Evolutionary conservation across 2,329 filamentous ascomycete genomes (phyloP).

Genomic region (Diaporthe nobilis): DNA sequence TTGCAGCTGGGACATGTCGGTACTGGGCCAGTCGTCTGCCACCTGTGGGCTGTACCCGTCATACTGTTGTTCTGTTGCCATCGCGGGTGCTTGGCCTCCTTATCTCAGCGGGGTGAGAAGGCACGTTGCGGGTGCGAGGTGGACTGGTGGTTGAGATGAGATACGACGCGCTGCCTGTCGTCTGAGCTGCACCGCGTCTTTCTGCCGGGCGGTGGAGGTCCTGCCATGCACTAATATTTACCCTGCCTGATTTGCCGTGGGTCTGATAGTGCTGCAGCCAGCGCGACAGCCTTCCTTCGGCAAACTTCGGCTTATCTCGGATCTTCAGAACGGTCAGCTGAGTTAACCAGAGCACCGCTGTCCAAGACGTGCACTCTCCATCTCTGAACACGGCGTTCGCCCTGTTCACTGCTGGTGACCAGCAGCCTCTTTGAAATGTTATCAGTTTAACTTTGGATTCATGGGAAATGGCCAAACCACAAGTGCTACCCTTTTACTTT

Average conservation of each 20-base stretch:
- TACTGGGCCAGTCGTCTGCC: neutral
- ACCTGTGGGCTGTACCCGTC: neutral
- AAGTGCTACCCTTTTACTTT: neutral
- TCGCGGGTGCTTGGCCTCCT: neutral
- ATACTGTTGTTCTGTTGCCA: conserved; percentile 21
- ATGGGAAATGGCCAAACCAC: neutral
- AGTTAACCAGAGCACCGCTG: conserved; percentile 9
- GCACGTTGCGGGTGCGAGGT: neutral
- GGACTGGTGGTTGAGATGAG: conserved; percentile 17
- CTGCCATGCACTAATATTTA: neutral
- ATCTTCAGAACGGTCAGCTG: neutral
- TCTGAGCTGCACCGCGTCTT: neutral
- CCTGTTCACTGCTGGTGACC: neutral
- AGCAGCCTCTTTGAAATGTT: neutral
- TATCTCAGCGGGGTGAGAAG: conserved; percentile 24
- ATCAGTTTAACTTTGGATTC: neutral
- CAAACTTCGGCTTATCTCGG: conserved; percentile 5
- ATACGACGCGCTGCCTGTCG: neutral
- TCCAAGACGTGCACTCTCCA: too few species aligned
- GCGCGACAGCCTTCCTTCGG: neutral
- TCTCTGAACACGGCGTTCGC: neutral
- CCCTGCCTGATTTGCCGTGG: fast-evolving
- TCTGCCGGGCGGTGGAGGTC: conserved; percentile 13
- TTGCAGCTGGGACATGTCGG: conserved; percentile 3
- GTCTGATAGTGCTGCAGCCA: neutral